These are phyloP conservation scores for Lactarius sp. DNA, from an alignment of 768 basidiomycete species.

Conservation along the genomic window DNA sequence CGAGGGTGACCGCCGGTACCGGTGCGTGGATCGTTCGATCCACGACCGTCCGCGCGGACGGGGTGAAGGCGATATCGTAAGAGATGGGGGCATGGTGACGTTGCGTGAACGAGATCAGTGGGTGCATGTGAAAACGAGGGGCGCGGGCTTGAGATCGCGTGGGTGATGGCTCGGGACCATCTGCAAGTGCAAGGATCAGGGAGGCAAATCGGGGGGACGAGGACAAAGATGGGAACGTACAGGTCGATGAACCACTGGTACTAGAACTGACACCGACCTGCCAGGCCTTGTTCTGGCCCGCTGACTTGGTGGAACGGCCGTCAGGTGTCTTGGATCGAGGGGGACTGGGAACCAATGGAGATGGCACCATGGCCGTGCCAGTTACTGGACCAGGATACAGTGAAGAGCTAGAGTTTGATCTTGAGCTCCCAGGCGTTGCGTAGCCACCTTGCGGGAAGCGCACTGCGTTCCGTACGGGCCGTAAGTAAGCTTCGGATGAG, in stretches of 20 bases:
- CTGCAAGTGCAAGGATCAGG: neutral
- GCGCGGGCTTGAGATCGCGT: slow-evolving; percentile 32
- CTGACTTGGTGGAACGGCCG: slow-evolving; percentile 37
- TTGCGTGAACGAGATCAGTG: slow-evolving; percentile 52
- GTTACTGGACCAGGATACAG: slow-evolving; percentile 38
- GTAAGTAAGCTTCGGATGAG: slow-evolving; percentile 14
- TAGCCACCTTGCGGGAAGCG: slow-evolving; percentile 26
- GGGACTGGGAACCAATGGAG: slow-evolving; percentile 21
- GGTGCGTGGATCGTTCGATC: slow-evolving; percentile 50
- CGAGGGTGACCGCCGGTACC: slow-evolving; percentile 51
- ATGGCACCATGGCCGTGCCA: slow-evolving; percentile 21
- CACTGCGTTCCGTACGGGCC: slow-evolving; percentile 24
- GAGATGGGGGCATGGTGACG: slow-evolving; percentile 56
- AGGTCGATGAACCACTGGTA: slow-evolving; percentile 36
- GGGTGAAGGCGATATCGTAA: slow-evolving; percentile 53
- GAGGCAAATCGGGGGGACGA: neutral
- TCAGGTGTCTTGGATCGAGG: slow-evolving; percentile 31
- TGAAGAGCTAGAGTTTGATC: slow-evolving; percentile 50
- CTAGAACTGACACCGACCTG: slow-evolving; percentile 38
- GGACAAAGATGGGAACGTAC: slow-evolving; percentile 33
- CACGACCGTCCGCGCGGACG: slow-evolving; percentile 52
- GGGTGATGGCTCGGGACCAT: slow-evolving; percentile 21
- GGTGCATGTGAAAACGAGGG: slow-evolving; percentile 53
- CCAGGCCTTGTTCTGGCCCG: slow-evolving; percentile 47
- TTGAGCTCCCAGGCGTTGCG: slow-evolving; percentile 40